These are phyloP conservation scores for Fusarium sambucinum DNA, from an alignment of 2,329 filamentous ascomycete species.

Conservation along the genomic window DNA sequence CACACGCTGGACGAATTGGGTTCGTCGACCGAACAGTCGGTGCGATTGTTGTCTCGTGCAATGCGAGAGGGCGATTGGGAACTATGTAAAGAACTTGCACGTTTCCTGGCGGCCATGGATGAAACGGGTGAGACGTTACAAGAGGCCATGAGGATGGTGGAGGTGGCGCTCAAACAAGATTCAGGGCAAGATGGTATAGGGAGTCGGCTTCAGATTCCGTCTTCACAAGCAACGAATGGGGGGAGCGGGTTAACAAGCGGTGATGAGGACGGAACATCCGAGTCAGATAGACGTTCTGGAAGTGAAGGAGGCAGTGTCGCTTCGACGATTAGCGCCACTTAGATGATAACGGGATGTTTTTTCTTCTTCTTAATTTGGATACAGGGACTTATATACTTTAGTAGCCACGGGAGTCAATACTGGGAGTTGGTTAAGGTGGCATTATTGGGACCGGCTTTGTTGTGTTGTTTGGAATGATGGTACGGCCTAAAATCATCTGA, in stretches of 20 bases:
- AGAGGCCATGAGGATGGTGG: constrained; percentile 75
- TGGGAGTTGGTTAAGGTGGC: constrained; percentile 17
- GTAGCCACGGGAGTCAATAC: constrained; percentile 28
- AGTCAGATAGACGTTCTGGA: constrained; percentile 54
- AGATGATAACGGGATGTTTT: constrained; percentile 17
- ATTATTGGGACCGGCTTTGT: constrained; percentile 17
- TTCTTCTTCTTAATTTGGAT: neutral
- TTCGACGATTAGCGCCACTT: constrained; percentile 51
- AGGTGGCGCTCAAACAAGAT: constrained; percentile 54
- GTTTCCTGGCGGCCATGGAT: constrained; percentile 95
- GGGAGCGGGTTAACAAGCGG: constrained; percentile 47
- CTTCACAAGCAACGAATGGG: constrained; percentile 49
- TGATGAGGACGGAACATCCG: constrained; percentile 52
- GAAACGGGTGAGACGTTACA: constrained; percentile 83
- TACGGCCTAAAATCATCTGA: constrained; percentile 1
- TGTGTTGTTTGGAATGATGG: constrained; percentile 1
- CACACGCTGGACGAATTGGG: constrained; percentile 82
- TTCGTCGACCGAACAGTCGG: constrained; percentile 79
- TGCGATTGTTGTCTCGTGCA: constrained; percentile 83
- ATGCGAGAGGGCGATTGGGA: constrained; percentile 93
- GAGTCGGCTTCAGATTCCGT: constrained; percentile 52
- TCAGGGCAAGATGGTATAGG: constrained; percentile 44
- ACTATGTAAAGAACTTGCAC: constrained; percentile 90
- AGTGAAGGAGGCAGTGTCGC: constrained; percentile 56
- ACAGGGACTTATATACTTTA: constrained; percentile 11